Percentiles rank a stretch among this genome's conserved stretches.
These are phyloP conservation scores for Candida jianshihensis DNA, from an alignment of 805 yeast genomes.

Conservation along the genomic window DNA sequence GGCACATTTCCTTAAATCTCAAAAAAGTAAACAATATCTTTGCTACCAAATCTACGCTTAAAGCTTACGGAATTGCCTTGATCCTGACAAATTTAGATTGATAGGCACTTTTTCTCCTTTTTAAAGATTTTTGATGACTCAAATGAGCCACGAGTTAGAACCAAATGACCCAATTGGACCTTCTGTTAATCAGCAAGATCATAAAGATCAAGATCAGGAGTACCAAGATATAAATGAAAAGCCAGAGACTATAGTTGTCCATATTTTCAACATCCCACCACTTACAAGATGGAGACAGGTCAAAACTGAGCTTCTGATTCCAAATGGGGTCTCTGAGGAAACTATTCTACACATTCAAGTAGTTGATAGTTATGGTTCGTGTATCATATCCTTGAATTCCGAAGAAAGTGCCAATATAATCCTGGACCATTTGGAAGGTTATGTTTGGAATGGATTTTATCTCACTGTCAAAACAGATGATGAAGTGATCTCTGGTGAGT, in stretches of 20 bases:
- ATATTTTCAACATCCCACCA: slow-evolving; percentile 16
- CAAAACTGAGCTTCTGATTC: slow-evolving; percentile 12
- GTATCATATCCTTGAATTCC: slow-evolving; percentile 10
- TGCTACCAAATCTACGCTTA: no score
- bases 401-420: slow-evolving; percentile 5
- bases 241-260: slow-evolving; percentile 8
- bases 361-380: slow-evolving; percentile 1
- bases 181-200: no score
- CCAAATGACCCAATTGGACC: no score
- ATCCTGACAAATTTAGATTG: not conserved
- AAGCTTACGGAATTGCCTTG: no score
- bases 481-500: not conserved
- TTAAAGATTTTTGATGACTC: not conserved
- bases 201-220: no score
- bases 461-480: slow-evolving; percentile 7
- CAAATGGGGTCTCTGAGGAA: slow-evolving; percentile 13
- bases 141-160: no score
- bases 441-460: slow-evolving; percentile 10
- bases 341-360: slow-evolving; percentile 18
- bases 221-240: not conserved
- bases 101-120: not conserved
- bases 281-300: slow-evolving; percentile 17
- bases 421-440: slow-evolving; percentile 12
- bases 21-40: no score
- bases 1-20: not conserved